Evolutionary conservation across 2,329 filamentous ascomycete genomes (phyloP).

Genomic region (Fusarium denticulatum): DNA sequence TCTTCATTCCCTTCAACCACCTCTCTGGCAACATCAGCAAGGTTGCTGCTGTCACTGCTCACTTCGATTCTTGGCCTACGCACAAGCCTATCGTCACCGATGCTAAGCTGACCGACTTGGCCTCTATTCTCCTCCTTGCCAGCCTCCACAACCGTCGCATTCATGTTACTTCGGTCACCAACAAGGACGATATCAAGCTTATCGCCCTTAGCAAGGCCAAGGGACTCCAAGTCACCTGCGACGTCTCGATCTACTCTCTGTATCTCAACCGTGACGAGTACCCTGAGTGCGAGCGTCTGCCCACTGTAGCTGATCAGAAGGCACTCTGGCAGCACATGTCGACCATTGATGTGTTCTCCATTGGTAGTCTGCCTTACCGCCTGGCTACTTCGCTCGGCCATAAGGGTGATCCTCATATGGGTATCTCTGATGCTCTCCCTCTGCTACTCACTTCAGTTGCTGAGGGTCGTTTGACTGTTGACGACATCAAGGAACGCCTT

Average conservation of each 20-base stretch:
- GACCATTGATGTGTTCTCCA: conserved; percentile 81
- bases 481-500: conserved; percentile 76
- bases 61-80: conserved; percentile 80
- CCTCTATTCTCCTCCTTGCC: conserved; percentile 81
- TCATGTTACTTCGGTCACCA: conserved; percentile 83
- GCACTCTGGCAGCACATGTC: conserved; percentile 78
- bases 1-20: conserved; percentile 86
- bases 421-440: conserved; percentile 78
- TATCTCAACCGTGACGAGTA: conserved; percentile 79
- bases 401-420: conserved; percentile 67
- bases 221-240: conserved; percentile 83
- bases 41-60: conserved; percentile 79
- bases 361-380: conserved; percentile 82
- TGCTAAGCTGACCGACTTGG: conserved; percentile 81
- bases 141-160: conserved; percentile 82
- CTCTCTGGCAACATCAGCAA: conserved; percentile 85
- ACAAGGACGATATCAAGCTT: conserved; percentile 78
- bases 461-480: conserved; percentile 76
- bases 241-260: conserved; percentile 82
- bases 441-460: conserved; percentile 79
- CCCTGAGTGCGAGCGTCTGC: conserved; percentile 73
- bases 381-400: conserved; percentile 67
- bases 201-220: conserved; percentile 83
- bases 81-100: conserved; percentile 85
- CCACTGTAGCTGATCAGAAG: conserved; percentile 73